A percentile compares a stretch with the other conserved stretches of the same genome.
phyloP scores from a whole-genome alignment of 352 stramenopile species.

The Globisporangium iwayamae region DNA sequence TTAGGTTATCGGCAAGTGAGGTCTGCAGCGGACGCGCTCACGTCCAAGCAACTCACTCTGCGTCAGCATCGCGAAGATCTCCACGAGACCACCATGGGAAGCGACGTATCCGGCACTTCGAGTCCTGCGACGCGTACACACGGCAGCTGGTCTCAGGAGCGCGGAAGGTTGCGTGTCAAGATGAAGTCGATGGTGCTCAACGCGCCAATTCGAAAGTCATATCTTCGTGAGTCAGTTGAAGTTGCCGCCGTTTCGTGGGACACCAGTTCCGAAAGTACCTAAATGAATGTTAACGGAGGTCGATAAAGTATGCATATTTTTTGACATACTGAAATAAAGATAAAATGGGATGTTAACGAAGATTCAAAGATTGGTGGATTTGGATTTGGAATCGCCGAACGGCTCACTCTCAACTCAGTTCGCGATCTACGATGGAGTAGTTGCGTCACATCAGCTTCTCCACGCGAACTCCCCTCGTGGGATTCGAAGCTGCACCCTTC shows the following conservation, averaged over 20 bases:
- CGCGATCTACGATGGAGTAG: slow-evolving; percentile 3
- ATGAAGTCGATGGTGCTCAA: background rate
- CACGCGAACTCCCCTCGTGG: background rate
- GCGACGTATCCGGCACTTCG: no score
- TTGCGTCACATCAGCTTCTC: background rate
- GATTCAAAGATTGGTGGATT: background rate
- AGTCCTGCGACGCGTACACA: no score
- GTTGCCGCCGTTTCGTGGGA: background rate
- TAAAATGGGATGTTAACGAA: background rate
- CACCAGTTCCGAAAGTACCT: background rate
- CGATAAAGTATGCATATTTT: background rate
- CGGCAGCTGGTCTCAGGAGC: no score
- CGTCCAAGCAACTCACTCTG: no score
- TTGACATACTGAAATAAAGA: background rate
- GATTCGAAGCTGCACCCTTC: background rate
- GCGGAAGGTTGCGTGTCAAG: background rate
- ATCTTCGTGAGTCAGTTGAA: background rate
- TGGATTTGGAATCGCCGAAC: background rate
- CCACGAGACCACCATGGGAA: no score
- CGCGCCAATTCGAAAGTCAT: background rate
- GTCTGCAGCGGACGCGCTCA: no score
- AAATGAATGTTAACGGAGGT: background rate
- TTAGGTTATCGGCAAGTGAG: no score
- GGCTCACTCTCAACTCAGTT: background rate
- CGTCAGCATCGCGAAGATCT: no score